Conservation (phyloP, 805 yeast genomes). For the Ogataea minuta region DNA sequence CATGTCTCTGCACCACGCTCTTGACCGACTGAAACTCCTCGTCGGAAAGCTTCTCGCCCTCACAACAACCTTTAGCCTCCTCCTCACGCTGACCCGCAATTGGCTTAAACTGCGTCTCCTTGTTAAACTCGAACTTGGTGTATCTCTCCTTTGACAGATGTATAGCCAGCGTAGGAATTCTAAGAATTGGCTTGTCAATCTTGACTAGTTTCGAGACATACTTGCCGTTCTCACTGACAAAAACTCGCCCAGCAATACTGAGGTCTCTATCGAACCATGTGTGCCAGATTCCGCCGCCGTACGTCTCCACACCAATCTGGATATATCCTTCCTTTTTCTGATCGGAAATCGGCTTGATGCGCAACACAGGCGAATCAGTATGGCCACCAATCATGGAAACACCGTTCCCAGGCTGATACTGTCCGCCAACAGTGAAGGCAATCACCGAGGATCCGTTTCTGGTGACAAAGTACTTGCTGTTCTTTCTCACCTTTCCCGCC, state of each 20-base stretch:
- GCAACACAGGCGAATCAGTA: conserved; percentile 88
- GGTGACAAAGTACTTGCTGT: conserved; percentile 78
- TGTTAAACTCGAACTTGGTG: conserved; percentile 81
- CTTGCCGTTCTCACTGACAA: conserved; percentile 53
- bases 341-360: conserved; percentile 85
- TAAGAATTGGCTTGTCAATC: conserved; percentile 76
- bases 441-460: conserved; percentile 86
- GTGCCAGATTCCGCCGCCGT: conserved; percentile 96
- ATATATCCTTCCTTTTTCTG: conserved; percentile 68
- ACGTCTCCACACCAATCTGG: conserved; percentile 90
- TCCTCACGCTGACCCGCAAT: conserved; percentile 56
- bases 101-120: conserved; percentile 82
- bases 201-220: conserved; percentile 69
- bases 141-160: conserved; percentile 80
- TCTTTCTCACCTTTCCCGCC: conserved; percentile 52
- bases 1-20: conserved; percentile 71
- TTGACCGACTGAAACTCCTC: conserved; percentile 65
- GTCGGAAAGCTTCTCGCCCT: conserved; percentile 47
- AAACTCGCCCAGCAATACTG: conserved; percentile 88
- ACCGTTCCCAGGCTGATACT: conserved; percentile 75
- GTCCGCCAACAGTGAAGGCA: conserved; percentile 78
- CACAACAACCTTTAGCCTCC: conserved; percentile 41
- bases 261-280: conserved; percentile 97
- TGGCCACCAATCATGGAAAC: conserved; percentile 92
- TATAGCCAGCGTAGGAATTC: conserved; percentile 93